Base-by-base conservation (phyloP, 208 protist species). In the Sergeia podlipaevii region DNA sequence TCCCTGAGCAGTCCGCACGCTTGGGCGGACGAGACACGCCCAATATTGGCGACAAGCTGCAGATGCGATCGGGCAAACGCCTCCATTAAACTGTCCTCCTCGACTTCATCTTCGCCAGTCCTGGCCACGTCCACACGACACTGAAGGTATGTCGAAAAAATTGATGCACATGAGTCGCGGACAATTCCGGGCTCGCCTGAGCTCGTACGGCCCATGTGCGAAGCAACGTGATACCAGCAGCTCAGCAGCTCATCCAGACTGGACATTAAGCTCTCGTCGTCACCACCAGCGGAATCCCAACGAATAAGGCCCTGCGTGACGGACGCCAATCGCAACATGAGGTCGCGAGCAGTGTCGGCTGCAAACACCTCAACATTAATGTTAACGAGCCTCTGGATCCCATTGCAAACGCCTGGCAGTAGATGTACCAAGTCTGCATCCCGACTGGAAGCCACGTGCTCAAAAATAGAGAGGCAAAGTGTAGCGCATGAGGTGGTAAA, bases 31-130 rank as follows among this genome's bases (percentile, higher is more conserved):
- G 62, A 60, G n/a, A 74, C 67, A 30, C 86, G 65, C 29, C 70
- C 79, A 30, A 93, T 52, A 38, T 82, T 66, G 4, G 79, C 86
- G 4, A 93, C 47, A 29, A 88, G 67, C 20, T 79, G 64, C 30
- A 90, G 51, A 34, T 90, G 81, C 3, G 86, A 93, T 20, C 51
- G 60, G 8, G 81, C 71, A 57, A 87, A 89, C 27, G 71, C 49
- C 15, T 87, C 86, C 3, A 51, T 54, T 48, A 90, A 74, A 47
- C 64, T 65, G 42, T 83, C 75, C 26, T 58, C 64, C 10, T 85
- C 68, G 36, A 80, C 68, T 29, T 87, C 79, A 11, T 8, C 39
- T 10, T 45, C 39, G 5, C 39, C 10, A 20, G 18, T 21, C 39
- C 17, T 21, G 8, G 39, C 39, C 10, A 45, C 39, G 5, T 15